phyloP scores from a whole-genome alignment of 2,329 filamentous ascomycete genomes.

The Aureobasidium sp. region DNA sequence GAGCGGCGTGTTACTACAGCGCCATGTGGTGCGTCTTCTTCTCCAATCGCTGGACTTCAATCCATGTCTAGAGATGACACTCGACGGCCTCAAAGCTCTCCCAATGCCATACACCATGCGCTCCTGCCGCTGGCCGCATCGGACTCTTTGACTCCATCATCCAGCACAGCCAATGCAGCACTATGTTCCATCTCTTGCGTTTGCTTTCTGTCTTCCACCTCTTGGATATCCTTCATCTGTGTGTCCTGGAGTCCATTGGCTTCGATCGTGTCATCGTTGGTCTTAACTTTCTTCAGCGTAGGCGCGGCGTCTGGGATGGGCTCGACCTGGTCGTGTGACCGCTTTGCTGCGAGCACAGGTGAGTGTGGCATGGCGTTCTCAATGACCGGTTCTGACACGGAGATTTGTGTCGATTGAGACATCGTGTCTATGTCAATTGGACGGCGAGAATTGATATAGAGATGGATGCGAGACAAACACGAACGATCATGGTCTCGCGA shows the following conservation, averaged over 20 bases:
- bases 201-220: neutral
- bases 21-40: neutral
- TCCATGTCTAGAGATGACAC: neutral
- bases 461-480: neutral
- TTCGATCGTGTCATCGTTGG: neutral
- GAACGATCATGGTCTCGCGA: neutral
- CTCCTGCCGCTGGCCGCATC: conserved; percentile 5
- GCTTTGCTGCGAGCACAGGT: neutral
- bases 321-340: neutral
- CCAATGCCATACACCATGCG: conserved; percentile 1
- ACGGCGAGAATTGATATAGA: neutral
- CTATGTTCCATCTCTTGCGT: neutral
- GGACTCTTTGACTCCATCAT: neutral
- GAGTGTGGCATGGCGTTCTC: conserved; percentile 3
- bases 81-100: neutral
- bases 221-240: neutral
- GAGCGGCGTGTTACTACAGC: neutral
- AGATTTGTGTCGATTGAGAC: neutral
- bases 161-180: neutral
- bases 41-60: neutral
- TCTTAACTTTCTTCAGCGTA: neutral
- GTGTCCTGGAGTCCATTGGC: neutral
- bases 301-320: neutral
- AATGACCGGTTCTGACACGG: neutral
- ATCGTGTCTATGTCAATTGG: neutral